Conservation (phyloP, 2,329 filamentous ascomycete species). For the Fusarium praegraminearum region DNA sequence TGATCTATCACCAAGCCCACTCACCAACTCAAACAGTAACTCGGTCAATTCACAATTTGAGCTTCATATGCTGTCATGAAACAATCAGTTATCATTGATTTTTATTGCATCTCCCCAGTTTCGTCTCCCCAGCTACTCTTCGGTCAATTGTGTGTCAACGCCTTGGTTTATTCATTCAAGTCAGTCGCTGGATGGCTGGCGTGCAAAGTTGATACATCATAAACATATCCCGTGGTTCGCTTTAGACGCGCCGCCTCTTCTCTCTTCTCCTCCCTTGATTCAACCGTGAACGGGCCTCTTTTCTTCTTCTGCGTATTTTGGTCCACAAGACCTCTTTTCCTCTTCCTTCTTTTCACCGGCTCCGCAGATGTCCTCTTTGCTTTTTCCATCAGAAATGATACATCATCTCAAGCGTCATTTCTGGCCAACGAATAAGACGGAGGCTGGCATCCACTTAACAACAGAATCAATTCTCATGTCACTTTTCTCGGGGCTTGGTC, state of each 20-base stretch:
- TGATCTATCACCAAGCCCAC: constrained; percentile 22
- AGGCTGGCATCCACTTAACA: constrained; percentile 10
- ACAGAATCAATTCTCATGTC: constrained; percentile 10
- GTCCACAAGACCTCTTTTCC: not conserved
- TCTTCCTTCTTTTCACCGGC: constrained; percentile 19
- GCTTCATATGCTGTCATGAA: not conserved
- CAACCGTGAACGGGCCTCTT: not conserved
- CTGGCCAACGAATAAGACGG: constrained; percentile 14
- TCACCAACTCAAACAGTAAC: not conserved
- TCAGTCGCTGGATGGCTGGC: not conserved
- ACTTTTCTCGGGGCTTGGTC: not conserved
- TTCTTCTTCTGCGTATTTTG: not conserved
- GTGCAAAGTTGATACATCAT: constrained; percentile 40
- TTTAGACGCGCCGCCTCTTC: constrained; percentile 20
- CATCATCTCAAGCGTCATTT: constrained; percentile 29
- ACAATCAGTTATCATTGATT: not conserved
- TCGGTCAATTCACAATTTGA: not conserved
- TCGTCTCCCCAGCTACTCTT: not conserved
- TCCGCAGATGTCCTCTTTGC: constrained; percentile 11
- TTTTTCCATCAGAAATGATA: constrained; percentile 29
- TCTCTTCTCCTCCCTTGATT: constrained; percentile 14
- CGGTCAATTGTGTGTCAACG: not conserved
- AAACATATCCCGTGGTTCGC: constrained; percentile 25
- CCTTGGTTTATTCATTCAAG: not conserved
- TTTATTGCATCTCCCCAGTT: not conserved